Percentiles rank a stretch among this genome's conserved stretches.
These are phyloP conservation scores for Laburnicola sp. DNA, from an alignment of 2,329 filamentous ascomycete genomes.

Conservation along the genomic window DNA sequence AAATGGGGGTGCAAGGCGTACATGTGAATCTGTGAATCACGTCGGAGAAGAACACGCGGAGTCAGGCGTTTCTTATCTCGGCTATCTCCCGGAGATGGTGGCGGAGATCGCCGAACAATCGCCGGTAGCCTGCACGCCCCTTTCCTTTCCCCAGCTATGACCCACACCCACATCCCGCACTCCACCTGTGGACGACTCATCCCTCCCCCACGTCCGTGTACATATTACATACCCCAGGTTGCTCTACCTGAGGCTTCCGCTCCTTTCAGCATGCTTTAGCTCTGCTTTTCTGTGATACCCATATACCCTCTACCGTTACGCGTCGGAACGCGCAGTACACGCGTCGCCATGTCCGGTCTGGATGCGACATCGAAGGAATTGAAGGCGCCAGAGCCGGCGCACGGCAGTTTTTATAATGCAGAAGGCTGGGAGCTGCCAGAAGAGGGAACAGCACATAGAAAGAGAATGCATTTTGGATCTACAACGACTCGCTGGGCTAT, in stretches of 20 bases:
- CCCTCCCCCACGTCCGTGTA: conserved; percentile 9
- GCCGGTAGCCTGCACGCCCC: conserved; percentile 15
- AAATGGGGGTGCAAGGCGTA: too few relatives aligned
- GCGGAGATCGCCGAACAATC: conserved; percentile 18
- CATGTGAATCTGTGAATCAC: background rate
- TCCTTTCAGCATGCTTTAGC: conserved; percentile 17
- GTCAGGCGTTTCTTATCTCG: conserved; percentile 3
- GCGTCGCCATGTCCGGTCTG: conserved; percentile 23
- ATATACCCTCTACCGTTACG: too few relatives aligned
- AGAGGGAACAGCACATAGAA: conserved; percentile 7
- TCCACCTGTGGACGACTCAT: conserved; percentile 18
- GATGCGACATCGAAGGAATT: conserved; percentile 27
- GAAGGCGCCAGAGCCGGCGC: conserved; percentile 24
- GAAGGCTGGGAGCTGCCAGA: conserved; percentile 18
- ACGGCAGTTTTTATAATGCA: conserved; percentile 6
- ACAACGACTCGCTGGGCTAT: conserved; percentile 18
- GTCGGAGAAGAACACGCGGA: too few relatives aligned
- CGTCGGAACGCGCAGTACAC: too few relatives aligned
- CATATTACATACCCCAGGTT: conserved; percentile 9
- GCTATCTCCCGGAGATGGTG: conserved; percentile 11
- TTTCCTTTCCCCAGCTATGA: conserved; percentile 24
- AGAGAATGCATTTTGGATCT: conserved; percentile 6
- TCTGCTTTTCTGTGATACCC: conserved; percentile 18
- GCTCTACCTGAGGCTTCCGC: conserved; percentile 22
- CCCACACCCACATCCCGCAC: conserved; percentile 20